These are phyloP conservation scores for Croton setiger DNA, from an alignment of 441 rosid species.

Conservation along the genomic window DNA sequence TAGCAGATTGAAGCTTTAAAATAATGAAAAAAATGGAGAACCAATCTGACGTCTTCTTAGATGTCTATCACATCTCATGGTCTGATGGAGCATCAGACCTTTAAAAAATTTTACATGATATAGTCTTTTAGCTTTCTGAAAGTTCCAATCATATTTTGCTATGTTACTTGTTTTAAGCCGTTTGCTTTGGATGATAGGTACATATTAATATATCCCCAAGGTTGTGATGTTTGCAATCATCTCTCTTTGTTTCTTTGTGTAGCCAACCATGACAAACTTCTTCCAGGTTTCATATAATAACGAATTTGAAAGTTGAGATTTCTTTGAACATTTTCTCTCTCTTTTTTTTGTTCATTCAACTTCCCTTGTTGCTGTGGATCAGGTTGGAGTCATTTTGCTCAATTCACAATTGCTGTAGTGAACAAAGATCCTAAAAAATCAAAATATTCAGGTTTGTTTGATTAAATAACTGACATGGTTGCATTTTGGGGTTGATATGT, in stretches of 20 bases:
- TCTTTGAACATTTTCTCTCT: slow-evolving; percentile 7
- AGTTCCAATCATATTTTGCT: background rate
- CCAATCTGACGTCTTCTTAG: background rate
- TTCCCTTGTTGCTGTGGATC: slow-evolving; percentile 22
- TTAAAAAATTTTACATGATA: background rate
- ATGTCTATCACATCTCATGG: background rate
- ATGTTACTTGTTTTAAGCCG: slow-evolving; percentile 8
- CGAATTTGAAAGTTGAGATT: too few relatives aligned
- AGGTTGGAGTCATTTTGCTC: slow-evolving; percentile 99
- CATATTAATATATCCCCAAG: slow-evolving; percentile 95
- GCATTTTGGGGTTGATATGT: slow-evolving; percentile 10
- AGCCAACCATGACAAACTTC: slow-evolving; percentile 93
- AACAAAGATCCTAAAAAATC: slow-evolving; percentile 85
- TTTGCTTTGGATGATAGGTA: slow-evolving; percentile 58
- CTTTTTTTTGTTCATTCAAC: slow-evolving; percentile 15
- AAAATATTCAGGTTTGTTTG: slow-evolving; percentile 77
- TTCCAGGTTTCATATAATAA: slow-evolving; percentile 62
- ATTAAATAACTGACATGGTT: slow-evolving; percentile 20
- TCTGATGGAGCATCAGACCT: background rate
- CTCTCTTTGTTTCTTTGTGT: slow-evolving; percentile 98
- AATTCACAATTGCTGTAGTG: slow-evolving; percentile 95
- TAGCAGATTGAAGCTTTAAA: background rate
- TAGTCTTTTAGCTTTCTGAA: background rate
- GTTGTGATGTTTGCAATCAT: slow-evolving; percentile 97
- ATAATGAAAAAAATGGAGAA: background rate